Percentiles rank a stretch among this genome's conserved stretches.
phyloP scores from a whole-genome alignment of 306 rosid genomes.

The Quercus wislizeni region DNA sequence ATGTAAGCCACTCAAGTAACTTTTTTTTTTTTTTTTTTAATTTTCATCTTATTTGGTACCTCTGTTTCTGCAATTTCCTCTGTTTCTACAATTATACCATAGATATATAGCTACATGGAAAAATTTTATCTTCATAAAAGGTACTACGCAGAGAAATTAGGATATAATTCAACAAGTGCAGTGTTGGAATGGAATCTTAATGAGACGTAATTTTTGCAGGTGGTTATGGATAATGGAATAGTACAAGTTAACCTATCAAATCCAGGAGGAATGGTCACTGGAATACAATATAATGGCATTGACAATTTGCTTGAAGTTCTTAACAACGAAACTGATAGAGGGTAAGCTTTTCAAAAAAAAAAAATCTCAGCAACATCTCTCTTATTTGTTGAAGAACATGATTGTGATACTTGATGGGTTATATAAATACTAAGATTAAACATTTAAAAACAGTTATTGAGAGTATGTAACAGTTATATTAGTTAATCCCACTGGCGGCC shows the following conservation, averaged over 20 bases:
- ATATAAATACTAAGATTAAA: too few species aligned
- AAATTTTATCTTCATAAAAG: not conserved
- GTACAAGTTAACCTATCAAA: conserved; percentile 75
- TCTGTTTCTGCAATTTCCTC: not conserved
- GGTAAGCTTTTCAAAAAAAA: conserved; percentile 32
- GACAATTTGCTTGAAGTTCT: conserved; percentile 89
- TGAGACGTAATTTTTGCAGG: conserved; percentile 42
- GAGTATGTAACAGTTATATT: too few species aligned
- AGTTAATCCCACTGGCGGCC: too few species aligned
- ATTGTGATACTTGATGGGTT: not conserved
- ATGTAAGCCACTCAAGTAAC: conserved; percentile 20
- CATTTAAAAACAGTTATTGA: too few species aligned
- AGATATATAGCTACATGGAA: not conserved
- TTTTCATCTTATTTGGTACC: not conserved
- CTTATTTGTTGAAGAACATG: not conserved
- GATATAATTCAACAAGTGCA: not conserved
- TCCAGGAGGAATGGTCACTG: conserved; percentile 81
- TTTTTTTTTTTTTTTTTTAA: not conserved
- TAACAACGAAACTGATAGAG: conserved; percentile 69
- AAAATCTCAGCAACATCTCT: too few species aligned
- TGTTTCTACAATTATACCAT: not conserved
- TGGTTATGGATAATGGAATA: conserved; percentile 92
- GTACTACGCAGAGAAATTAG: too few species aligned
- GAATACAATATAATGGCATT: conserved; percentile 67
- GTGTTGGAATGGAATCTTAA: not conserved